These are phyloP conservation scores for Fusarium sp. DNA, from an alignment of 2,329 filamentous ascomycete species.

Conservation along the genomic window DNA sequence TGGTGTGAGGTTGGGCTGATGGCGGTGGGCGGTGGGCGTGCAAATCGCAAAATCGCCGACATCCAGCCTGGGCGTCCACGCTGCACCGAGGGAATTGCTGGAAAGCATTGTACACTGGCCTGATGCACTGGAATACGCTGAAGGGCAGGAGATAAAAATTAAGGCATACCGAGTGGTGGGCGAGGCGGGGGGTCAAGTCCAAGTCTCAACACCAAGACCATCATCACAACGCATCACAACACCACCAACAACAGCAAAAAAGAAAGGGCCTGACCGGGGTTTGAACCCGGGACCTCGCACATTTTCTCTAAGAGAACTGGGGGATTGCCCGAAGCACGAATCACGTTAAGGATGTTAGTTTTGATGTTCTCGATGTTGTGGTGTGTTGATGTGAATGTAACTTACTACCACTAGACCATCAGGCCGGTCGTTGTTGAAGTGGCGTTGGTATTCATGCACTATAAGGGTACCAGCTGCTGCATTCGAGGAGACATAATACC, in stretches of 20 bases:
- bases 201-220: neutral
- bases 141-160: neutral
- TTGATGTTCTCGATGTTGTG: neutral
- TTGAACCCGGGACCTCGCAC: conserved; percentile 28
- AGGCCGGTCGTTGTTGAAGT: neutral
- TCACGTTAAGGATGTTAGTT: neutral
- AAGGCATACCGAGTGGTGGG: neutral
- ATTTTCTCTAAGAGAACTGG: conserved; percentile 13
- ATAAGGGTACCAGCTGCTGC: neutral
- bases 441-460: neutral
- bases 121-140: neutral
- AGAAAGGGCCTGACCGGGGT: neutral
- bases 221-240: neutral
- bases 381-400: neutral
- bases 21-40: neutral
- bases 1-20: neutral
- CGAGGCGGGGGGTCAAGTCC: neutral
- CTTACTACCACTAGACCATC: neutral
- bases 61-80: neutral
- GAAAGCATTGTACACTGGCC: neutral
- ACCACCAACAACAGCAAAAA: neutral
- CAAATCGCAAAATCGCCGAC: neutral
- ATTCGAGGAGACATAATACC: neutral
- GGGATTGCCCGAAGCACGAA: neutral
- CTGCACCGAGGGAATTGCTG: neutral